Evolutionary conservation across 805 yeast species (phyloP), one percentile per base, ranked within the genome.

Genomic region (Cephaloascus albidus): DNA sequence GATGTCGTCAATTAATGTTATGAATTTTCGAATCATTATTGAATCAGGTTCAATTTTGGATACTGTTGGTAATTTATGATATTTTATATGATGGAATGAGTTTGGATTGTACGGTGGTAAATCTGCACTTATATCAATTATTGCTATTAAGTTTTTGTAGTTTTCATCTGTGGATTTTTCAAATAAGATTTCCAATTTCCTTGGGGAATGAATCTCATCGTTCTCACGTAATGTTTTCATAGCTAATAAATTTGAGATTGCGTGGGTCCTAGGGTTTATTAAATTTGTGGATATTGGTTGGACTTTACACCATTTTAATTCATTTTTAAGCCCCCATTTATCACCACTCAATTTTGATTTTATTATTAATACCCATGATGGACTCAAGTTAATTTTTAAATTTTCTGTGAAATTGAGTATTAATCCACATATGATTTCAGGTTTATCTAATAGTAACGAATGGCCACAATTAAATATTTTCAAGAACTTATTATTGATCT

Each of bases 241-340:
- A 3, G 85, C 89, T 14, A 82, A 48, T 36, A 83, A 58, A 5
- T 74, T 74, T 2, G 81, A 60, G 1, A 50, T 50, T 19, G 57
- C 68, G 39, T 43, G 56, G 39, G 45, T 46, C 3, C 47, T 47
- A 3, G 56, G 56, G 41, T 50, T 58, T 18, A 55, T 43, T 15
- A 76, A 59, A 36, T 63, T 67, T 42, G 57, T 45, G 0, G 82
- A 75, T 0, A 83, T 63, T 1, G 78, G 63, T 35, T 66, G 65
- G 4, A 78, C 64, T 27, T 68, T 61, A 51, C 69, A 66, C 90
- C 93, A 84, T 54, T 83, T 84, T 43, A 65, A 69, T 51, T 81
- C 84, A 51, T 83, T 84, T 55, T 83, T 83, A 45, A 84, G 58
- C 18, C 87, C 85, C 90, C 90, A 84, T 57, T 84, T 83, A 48